These are phyloP conservation scores for Candida tibetensis DNA, from an alignment of 805 yeast genomes.

Conservation along the genomic window DNA sequence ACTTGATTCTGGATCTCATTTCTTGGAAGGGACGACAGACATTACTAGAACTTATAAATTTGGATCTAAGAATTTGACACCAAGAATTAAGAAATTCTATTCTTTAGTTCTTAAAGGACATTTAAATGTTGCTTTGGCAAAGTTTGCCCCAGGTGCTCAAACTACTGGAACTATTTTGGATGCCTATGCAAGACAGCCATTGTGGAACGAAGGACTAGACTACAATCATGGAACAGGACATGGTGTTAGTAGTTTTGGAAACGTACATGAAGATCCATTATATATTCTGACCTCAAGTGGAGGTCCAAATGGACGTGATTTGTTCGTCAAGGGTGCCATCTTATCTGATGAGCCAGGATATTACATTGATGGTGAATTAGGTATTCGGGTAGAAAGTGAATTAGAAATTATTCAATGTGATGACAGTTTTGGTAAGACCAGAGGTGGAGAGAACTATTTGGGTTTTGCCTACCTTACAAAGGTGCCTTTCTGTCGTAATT, in stretches of 20 bases:
- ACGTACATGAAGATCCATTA: slow-evolving; percentile 93
- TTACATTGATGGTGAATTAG: slow-evolving; percentile 86
- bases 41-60: slow-evolving; percentile 87
- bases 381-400: slow-evolving; percentile 87
- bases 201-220: slow-evolving; percentile 81
- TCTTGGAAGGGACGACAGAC: slow-evolving; percentile 92
- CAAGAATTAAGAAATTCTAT: slow-evolving; percentile 61
- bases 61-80: slow-evolving; percentile 26
- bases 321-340: slow-evolving; percentile 58
- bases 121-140: slow-evolving; percentile 74
- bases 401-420: slow-evolving; percentile 51
- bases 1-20: slow-evolving; percentile 91
- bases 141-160: slow-evolving; percentile 62
- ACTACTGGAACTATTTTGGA: slow-evolving; percentile 78
- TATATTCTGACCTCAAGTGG: slow-evolving; percentile 64
- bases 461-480: slow-evolving; percentile 42
- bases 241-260: slow-evolving; percentile 89
- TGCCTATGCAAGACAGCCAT: slow-evolving; percentile 73
- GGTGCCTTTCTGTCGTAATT: slow-evolving; percentile 37
- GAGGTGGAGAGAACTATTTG: slow-evolving; percentile 28
- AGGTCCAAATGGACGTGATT: slow-evolving; percentile 47
- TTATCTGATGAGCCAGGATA: slow-evolving; percentile 93
- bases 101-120: slow-evolving; percentile 92
- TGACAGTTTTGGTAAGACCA: slow-evolving; percentile 38
- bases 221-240: slow-evolving; percentile 97